Conservation (phyloP, 2,329 filamentous ascomycete genomes). For the Falciphora oryzae region DNA sequence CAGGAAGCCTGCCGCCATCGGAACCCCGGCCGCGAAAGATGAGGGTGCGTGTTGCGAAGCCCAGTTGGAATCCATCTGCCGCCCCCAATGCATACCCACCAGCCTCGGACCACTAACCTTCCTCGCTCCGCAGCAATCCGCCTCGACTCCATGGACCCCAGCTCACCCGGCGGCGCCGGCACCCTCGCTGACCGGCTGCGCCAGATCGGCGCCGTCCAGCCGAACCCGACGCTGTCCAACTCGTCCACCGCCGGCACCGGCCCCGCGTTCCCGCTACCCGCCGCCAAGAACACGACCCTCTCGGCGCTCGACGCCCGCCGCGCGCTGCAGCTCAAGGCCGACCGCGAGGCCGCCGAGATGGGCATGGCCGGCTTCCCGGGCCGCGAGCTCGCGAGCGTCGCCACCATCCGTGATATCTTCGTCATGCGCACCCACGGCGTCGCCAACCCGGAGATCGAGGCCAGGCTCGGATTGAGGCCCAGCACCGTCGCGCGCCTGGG, state of each 20-base stretch:
- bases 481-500: constrained; percentile 43
- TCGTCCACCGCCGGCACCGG: constrained; percentile 40
- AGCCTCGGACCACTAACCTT: too few species aligned
- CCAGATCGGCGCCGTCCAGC: constrained; percentile 49
- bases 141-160: constrained; percentile 35
- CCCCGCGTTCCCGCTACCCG: not conserved
- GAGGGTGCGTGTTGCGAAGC: constrained; percentile 12
- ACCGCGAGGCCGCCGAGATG: constrained; percentile 37
- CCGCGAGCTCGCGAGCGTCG: constrained; percentile 41
- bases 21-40: constrained; percentile 16
- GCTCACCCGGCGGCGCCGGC: constrained; percentile 26
- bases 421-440: constrained; percentile 36
- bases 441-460: constrained; percentile 37
- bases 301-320: constrained; percentile 43
- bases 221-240: constrained; percentile 47
- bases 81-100: too few species aligned
- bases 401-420: constrained; percentile 41
- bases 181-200: constrained; percentile 46
- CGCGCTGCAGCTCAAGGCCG: constrained; percentile 35
- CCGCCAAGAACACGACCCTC: constrained; percentile 38
- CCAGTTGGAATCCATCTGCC: too few species aligned
- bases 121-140: constrained; percentile 28
- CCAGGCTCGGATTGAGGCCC: constrained; percentile 35
- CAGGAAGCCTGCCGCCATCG: constrained; percentile 8
- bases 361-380: constrained; percentile 28